These are phyloP conservation scores for Leucoagaricus sp. DNA, from an alignment of 1,284 basidiomycete genomes.

Conservation along the genomic window DNA sequence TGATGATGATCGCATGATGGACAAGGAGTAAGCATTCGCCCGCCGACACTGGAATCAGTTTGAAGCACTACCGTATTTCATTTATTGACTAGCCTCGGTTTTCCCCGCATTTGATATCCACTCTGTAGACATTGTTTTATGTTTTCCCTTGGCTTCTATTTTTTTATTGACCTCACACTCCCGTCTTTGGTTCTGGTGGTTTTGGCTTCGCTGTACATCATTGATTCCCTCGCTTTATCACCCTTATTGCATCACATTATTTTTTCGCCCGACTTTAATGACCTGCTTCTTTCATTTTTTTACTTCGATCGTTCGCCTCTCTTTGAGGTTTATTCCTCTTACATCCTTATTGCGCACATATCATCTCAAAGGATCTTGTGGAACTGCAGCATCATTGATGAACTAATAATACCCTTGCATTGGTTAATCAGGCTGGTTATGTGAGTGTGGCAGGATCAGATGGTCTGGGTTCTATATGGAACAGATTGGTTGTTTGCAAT, in stretches of 20 bases:
- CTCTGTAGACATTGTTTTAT: slow-evolving; percentile 11
- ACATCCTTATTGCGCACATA: slow-evolving; percentile 12
- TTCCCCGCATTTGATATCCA: slow-evolving; percentile 7
- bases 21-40: slow-evolving; percentile 9
- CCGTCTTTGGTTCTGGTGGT: slow-evolving; percentile 7
- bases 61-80: slow-evolving; percentile 11
- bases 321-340: slow-evolving; percentile 8
- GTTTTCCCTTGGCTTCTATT: not conserved
- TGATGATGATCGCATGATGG: slow-evolving; percentile 10
- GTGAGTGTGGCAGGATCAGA: slow-evolving; percentile 10
- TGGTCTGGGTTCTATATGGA: slow-evolving; percentile 9
- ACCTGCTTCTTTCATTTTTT: slow-evolving; percentile 12
- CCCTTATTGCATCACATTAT: slow-evolving; percentile 15
- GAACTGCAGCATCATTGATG: slow-evolving; percentile 9
- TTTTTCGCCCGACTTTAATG: slow-evolving; percentile 6
- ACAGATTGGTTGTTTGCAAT: slow-evolving; percentile 1
- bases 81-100: slow-evolving; percentile 13
- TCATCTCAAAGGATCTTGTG: slow-evolving; percentile 15
- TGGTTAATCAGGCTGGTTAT: slow-evolving; percentile 1
- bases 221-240: slow-evolving; percentile 15
- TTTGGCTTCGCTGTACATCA: slow-evolving; percentile 15
- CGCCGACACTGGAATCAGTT: not conserved
- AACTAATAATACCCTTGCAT: slow-evolving; percentile 7
- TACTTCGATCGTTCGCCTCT: slow-evolving; percentile 1
- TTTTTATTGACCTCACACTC: not conserved